Evolutionary conservation across 768 basidiomycete species (phyloP).

Genomic region (Asterophora parasitica): DNA sequence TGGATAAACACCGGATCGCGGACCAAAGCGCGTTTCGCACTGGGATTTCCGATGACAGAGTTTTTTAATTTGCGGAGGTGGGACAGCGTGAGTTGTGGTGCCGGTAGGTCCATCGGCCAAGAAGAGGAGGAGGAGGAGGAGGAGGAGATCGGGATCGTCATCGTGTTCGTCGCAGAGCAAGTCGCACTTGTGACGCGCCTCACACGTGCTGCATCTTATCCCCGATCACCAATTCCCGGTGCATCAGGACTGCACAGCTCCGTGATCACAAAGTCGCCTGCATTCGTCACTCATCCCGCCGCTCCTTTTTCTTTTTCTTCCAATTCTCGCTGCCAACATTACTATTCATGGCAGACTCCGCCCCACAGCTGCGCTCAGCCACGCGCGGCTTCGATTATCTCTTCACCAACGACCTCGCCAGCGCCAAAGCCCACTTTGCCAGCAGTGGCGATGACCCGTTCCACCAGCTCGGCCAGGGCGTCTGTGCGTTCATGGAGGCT

Average conservation of each 20-base stretch:
- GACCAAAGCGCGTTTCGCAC: conserved; percentile 58
- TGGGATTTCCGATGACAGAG: conserved; percentile 73
- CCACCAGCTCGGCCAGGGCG: conserved; percentile 68
- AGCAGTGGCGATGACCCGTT: conserved; percentile 56
- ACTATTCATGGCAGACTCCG: conserved; percentile 7
- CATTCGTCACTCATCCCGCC: too few relatives aligned
- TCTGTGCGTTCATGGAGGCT: conserved; percentile 71
- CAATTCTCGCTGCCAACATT: background rate
- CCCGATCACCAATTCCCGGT: too few relatives aligned
- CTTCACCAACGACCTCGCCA: conserved; percentile 61
- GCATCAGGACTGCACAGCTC: too few relatives aligned
- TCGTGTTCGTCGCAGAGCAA: too few relatives aligned
- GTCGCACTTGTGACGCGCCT: too few relatives aligned
- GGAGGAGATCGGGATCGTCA: too few relatives aligned
- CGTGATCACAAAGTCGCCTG: too few relatives aligned
- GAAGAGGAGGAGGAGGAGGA: too few relatives aligned
- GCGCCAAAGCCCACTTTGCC: conserved; percentile 49
- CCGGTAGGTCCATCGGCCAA: background rate
- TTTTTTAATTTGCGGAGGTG: conserved; percentile 70
- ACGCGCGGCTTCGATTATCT: conserved; percentile 59
- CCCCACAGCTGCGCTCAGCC: conserved; percentile 30
- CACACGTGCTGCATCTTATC: too few relatives aligned
- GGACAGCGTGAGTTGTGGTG: conserved; percentile 25
- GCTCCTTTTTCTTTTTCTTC: background rate
- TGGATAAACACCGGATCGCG: conserved; percentile 52